Percentiles rank a stretch among this genome's conserved stretches.
Conservation (phyloP, 2,329 filamentous ascomycete genomes). For the Dryadomyces quercus-mongolicae region DNA sequence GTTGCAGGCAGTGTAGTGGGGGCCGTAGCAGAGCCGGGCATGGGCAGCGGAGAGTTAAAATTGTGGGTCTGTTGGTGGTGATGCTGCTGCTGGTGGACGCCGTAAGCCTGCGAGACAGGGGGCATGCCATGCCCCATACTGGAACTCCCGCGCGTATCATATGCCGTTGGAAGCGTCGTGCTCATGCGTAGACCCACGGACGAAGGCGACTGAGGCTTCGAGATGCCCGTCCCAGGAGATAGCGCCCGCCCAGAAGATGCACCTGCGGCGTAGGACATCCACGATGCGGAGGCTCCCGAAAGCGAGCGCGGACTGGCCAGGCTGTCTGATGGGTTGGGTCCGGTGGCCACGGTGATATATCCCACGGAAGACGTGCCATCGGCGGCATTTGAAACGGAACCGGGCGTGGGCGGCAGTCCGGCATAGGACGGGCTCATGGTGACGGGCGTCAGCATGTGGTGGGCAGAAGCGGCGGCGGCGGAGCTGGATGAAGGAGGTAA, state of each 20-base stretch:
- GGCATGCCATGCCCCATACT: not conserved
- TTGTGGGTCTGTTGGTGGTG: conserved; percentile 23
- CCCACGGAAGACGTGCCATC: conserved; percentile 26
- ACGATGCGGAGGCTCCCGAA: conserved; percentile 31
- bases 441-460: conserved; percentile 28
- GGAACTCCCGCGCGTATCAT: conserved; percentile 15
- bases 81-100: conserved; percentile 23
- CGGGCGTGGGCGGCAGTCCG: conserved; percentile 34
- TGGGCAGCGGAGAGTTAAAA: conserved; percentile 11
- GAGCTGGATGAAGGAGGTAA: conserved; percentile 15
- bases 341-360: conserved; percentile 24
- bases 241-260: conserved; percentile 26
- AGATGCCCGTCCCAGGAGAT: conserved; percentile 20
- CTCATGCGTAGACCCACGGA: conserved; percentile 21
- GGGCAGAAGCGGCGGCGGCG: conserved; percentile 13
- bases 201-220: conserved; percentile 25
- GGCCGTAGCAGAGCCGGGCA: not conserved
- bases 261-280: conserved; percentile 20
- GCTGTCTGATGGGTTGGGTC: conserved; percentile 30
- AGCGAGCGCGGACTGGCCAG: conserved; percentile 42
- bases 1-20: not conserved
- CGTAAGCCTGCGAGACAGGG: conserved; percentile 5
- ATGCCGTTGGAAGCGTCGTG: conserved; percentile 23
- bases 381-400: conserved; percentile 19
- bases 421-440: conserved; percentile 27